Conservation (phyloP, 495 filamentous ascomycete genomes). For the Pseudomonodictys pantanalensis region DNA sequence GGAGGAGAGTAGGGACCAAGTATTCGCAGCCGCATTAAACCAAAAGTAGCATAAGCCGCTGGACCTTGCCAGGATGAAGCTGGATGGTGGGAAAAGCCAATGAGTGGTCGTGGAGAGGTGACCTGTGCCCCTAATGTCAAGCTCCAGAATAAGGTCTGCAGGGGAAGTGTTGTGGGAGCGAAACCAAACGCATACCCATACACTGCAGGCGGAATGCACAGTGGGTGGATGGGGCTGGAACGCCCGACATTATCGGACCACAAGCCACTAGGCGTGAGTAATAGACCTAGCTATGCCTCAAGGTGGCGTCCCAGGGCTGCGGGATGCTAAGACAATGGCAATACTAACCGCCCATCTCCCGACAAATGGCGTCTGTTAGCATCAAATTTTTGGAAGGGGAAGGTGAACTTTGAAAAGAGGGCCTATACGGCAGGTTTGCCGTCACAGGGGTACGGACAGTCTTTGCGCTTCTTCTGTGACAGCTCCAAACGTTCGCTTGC, state of each 20-base stretch:
- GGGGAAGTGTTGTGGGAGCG: constrained; percentile 4
- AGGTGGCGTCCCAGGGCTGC: background rate
- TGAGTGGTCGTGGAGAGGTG: constrained; percentile 3
- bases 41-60: constrained; percentile 17
- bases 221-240: background rate
- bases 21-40: constrained; percentile 16
- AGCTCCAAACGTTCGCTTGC: background rate
- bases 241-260: background rate
- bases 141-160: constrained; percentile 1
- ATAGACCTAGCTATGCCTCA: background rate
- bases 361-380: background rate
- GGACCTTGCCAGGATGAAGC: constrained; percentile 11
- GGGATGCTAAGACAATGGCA: background rate
- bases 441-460: background rate
- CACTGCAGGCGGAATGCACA: background rate
- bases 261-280: constrained; percentile 2
- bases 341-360: background rate
- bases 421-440: background rate
- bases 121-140: constrained; percentile 8
- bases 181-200: background rate
- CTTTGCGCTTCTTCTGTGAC: no score
- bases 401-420: background rate
- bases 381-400: background rate
- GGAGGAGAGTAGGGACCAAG: constrained; percentile 5
- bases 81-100: constrained; percentile 3